A percentile compares a stretch with the other conserved stretches of the same genome.
These are phyloP conservation scores for Neurospora sp. DNA, from an alignment of 495 filamentous ascomycete species.

Conservation along the genomic window DNA sequence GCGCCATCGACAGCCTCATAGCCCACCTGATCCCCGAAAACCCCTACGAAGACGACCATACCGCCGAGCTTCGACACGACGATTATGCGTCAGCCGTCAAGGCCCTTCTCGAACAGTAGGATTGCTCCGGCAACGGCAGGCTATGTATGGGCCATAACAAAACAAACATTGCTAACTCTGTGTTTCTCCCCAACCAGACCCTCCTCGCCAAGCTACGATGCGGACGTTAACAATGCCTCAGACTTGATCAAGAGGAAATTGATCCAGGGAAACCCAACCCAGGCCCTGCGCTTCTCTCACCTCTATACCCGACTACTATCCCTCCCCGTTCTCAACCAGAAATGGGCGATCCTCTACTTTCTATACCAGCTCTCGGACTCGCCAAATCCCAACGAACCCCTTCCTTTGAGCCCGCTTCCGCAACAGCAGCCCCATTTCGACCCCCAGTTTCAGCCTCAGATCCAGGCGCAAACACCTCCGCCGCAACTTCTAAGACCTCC, in stretches of 20 bases:
- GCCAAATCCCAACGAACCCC: constrained; percentile 35
- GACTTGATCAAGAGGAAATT: constrained; percentile 86
- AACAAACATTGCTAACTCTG: neutral
- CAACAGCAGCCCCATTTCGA: constrained; percentile 10
- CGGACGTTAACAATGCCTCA: constrained; percentile 78
- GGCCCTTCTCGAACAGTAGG: constrained; percentile 40
- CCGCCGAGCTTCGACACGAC: constrained; percentile 40
- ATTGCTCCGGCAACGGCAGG: neutral
- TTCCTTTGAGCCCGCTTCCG: constrained; percentile 19
- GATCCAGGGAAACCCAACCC: constrained; percentile 67
- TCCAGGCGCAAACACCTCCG: neutral
- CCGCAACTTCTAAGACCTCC: neutral
- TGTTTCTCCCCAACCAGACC: neutral
- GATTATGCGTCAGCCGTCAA: constrained; percentile 41
- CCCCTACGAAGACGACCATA: constrained; percentile 38
- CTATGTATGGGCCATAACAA: neutral
- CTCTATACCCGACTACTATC: constrained; percentile 79
- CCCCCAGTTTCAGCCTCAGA: neutral
- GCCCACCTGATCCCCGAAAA: constrained; percentile 40
- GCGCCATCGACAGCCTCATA: constrained; percentile 48
- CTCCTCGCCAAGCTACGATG: neutral
- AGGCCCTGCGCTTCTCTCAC: constrained; percentile 79
- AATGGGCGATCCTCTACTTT: constrained; percentile 92
- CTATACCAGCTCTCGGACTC: constrained; percentile 71
- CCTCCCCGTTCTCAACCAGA: constrained; percentile 83